phyloP scores from a whole-genome alignment of 2,329 filamentous ascomycete genomes.

The Graphiopsis chlorocephala region DNA sequence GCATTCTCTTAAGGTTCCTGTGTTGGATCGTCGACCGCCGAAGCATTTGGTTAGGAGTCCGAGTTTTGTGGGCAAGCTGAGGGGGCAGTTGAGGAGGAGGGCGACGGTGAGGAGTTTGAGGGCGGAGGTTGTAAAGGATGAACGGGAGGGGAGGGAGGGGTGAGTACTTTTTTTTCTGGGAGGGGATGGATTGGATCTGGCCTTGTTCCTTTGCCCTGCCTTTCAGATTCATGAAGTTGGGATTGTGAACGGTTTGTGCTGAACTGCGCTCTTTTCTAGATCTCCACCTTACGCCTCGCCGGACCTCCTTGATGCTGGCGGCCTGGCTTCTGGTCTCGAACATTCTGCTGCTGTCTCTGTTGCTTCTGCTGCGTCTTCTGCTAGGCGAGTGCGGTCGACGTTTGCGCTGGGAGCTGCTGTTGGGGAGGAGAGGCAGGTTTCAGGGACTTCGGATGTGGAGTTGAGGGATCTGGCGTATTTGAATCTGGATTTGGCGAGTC shows the following conservation, averaged over 20 bases:
- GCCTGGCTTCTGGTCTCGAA: neutral
- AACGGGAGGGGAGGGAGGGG: conserved; percentile 20
- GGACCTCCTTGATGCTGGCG: neutral
- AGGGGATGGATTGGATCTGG: too few relatives aligned
- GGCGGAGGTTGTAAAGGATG: conserved; percentile 28
- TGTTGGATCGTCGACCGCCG: conserved; percentile 15
- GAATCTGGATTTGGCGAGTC: conserved; percentile 3
- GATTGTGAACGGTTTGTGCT: too few relatives aligned
- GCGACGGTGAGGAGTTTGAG: conserved; percentile 17
- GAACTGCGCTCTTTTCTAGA: neutral
- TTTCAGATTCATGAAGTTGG: too few relatives aligned
- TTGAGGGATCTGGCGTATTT: conserved; percentile 7
- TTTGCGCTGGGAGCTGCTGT: neutral
- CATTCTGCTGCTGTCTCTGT: neutral
- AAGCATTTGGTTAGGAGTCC: conserved; percentile 27
- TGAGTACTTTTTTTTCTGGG: conserved; percentile 1
- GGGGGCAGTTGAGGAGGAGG: conserved; percentile 22
- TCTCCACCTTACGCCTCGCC: neutral
- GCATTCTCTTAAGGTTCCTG: conserved; percentile 25
- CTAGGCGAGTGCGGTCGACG: neutral
- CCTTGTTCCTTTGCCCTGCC: too few relatives aligned
- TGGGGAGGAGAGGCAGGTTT: neutral
- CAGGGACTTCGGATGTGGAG: conserved; percentile 5
- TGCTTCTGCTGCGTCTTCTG: neutral
- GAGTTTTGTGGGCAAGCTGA: conserved; percentile 26